A percentile compares a stretch with the other conserved stretches of the same genome.
These are phyloP conservation scores for Jackrogersella multiformis DNA, from an alignment of 495 filamentous ascomycete genomes.

Conservation along the genomic window DNA sequence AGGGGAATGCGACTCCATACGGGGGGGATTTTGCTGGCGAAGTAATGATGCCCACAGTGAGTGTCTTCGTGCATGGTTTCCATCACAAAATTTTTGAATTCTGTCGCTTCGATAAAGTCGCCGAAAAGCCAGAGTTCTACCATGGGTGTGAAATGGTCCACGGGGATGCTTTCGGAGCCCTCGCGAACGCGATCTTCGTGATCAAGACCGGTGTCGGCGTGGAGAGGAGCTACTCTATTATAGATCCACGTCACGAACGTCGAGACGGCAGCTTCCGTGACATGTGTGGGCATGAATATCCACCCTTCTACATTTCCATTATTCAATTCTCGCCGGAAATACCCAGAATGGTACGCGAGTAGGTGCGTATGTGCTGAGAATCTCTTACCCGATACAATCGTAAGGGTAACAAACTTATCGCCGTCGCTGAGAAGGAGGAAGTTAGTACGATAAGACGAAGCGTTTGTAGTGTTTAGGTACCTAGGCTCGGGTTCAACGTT, in stretches of 20 bases:
- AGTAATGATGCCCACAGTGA: background rate
- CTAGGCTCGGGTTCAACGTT: background rate
- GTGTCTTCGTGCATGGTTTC: background rate
- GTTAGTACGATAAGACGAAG: background rate
- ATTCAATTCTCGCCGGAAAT: slow-evolving; percentile 8
- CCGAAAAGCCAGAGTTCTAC: background rate
- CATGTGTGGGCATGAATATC: background rate
- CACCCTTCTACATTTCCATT: too few relatives aligned
- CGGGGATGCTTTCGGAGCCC: too few relatives aligned
- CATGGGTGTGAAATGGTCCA: background rate
- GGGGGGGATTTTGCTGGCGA: background rate
- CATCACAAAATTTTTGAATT: background rate
- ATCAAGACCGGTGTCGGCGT: too few relatives aligned
- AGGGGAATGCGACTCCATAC: background rate
- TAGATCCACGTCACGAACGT: background rate
- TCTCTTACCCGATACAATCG: background rate
- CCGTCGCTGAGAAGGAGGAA: background rate
- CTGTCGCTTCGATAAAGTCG: background rate
- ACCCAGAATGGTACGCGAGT: background rate
- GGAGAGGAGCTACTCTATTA: too few relatives aligned
- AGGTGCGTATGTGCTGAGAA: background rate
- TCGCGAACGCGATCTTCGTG: too few relatives aligned
- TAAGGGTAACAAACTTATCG: background rate
- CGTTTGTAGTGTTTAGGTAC: background rate
- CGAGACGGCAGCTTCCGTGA: background rate